Percentiles rank a stretch among this genome's conserved stretches.
These are phyloP conservation scores for Plasmodium inui DNA, from an alignment of 169 alveolate genomes.

Conservation along the genomic window DNA sequence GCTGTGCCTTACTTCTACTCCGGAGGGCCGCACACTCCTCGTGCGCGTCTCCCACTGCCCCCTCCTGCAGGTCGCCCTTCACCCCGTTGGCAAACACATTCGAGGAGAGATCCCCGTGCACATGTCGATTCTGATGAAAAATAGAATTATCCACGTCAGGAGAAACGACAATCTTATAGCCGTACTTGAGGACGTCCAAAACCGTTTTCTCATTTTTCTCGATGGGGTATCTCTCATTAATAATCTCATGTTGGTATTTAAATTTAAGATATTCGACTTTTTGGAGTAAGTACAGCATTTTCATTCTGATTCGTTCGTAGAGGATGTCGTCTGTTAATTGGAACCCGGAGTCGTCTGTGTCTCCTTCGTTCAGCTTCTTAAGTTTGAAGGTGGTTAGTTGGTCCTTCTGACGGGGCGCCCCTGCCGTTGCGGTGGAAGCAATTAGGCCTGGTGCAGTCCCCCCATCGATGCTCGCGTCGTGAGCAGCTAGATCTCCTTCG, in stretches of 20 bases:
- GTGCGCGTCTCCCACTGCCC: background rate
- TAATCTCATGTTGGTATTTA: conserved; percentile 50
- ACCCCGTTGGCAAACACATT: background rate
- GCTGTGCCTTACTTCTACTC: background rate
- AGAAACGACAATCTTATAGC: conserved; percentile 41
- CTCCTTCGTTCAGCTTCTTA: conserved; percentile 11
- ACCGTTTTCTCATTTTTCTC: conserved; percentile 54
- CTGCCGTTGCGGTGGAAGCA: background rate
- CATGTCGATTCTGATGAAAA: conserved; percentile 1
- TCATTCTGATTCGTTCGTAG: conserved; percentile 52
- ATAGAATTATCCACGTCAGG: conserved; percentile 64
- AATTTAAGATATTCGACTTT: conserved; percentile 46
- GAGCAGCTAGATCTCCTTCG: no score
- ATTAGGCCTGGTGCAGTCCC: no score
- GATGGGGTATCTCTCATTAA: conserved; percentile 45
- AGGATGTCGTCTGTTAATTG: conserved; percentile 32
- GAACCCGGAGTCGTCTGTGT: background rate
- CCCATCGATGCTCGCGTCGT: background rate
- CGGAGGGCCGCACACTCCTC: background rate
- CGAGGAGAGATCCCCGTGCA: background rate
- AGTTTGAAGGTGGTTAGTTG: conserved; percentile 23
- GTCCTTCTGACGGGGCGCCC: background rate
- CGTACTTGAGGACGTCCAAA: conserved; percentile 35
- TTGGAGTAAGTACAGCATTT: conserved; percentile 20
- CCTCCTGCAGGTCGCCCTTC: background rate